Evolutionary conservation across 192 early-diverging fungal genomes (phyloP).

Genomic region (Oehlia diaphana): DNA sequence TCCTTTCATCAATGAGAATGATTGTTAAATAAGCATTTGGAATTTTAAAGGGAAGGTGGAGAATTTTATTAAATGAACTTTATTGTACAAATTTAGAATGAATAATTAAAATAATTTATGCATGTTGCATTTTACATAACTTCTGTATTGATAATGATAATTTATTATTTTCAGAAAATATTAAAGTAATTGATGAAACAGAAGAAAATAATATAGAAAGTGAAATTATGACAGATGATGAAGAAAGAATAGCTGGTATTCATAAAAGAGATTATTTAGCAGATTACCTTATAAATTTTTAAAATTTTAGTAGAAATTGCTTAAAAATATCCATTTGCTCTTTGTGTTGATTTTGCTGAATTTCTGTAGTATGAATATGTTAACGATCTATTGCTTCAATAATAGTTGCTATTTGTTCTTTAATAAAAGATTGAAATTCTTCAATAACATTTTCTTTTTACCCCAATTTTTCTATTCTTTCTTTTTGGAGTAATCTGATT

Average conservation of each 20-base stretch:
- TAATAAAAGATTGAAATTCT: neutral
- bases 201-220: no score
- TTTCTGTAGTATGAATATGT: neutral
- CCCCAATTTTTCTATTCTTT: neutral
- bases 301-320: neutral
- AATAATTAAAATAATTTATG: conserved; percentile 4
- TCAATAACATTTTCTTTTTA: neutral
- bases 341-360: neutral
- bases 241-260: no score
- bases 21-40: conserved; percentile 8
- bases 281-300: neutral
- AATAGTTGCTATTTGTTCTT: neutral
- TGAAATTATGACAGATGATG: no score
- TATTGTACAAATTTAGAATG: neutral
- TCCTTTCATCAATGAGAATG: neutral
- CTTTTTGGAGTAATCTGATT: neutral
- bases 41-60: neutral
- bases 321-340: neutral
- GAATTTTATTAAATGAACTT: neutral
- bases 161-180: no score
- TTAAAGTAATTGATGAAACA: no score
- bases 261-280: no score
- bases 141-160: neutral
- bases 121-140: conserved; percentile 8
- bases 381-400: neutral